These are phyloP conservation scores for Trebouxia gelatinosa DNA, from an alignment of 163 green algal species.

Conservation along the genomic window DNA sequence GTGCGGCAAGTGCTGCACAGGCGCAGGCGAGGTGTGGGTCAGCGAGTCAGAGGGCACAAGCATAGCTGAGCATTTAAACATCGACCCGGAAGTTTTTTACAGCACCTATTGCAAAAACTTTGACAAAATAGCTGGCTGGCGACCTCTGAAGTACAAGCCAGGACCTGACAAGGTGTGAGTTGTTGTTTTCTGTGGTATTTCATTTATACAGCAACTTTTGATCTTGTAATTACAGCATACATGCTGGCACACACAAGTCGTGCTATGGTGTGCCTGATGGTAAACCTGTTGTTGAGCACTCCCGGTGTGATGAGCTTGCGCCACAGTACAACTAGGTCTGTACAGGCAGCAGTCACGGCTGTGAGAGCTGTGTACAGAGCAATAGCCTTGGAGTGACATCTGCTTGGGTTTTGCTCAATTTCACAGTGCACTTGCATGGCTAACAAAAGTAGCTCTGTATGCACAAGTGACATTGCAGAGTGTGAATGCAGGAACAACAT, in stretches of 20 bases:
- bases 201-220: too few species aligned
- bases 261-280: not conserved
- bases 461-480: too few species aligned
- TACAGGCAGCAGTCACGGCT: too few species aligned
- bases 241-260: not conserved
- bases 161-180: not conserved
- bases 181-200: not conserved
- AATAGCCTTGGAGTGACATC: too few species aligned
- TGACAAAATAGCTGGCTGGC: not conserved
- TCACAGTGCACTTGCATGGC: too few species aligned
- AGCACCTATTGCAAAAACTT: not conserved
- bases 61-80: slow-evolving; percentile 50
- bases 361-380: too few species aligned
- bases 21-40: slow-evolving; percentile 55
- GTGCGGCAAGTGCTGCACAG: slow-evolving; percentile 71
- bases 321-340: too few species aligned
- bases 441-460: too few species aligned
- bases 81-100: not conserved
- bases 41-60: slow-evolving; percentile 37
- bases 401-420: too few species aligned
- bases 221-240: not conserved
- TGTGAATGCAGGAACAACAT: too few species aligned
- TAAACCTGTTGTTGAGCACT: slow-evolving; percentile 29
- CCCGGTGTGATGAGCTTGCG: too few species aligned
- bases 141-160: not conserved